Percentiles rank a stretch among this genome's conserved stretches.
Evolutionary conservation across 345 rosid genomes (phyloP).

Genomic region (Ricinus communis): DNA sequence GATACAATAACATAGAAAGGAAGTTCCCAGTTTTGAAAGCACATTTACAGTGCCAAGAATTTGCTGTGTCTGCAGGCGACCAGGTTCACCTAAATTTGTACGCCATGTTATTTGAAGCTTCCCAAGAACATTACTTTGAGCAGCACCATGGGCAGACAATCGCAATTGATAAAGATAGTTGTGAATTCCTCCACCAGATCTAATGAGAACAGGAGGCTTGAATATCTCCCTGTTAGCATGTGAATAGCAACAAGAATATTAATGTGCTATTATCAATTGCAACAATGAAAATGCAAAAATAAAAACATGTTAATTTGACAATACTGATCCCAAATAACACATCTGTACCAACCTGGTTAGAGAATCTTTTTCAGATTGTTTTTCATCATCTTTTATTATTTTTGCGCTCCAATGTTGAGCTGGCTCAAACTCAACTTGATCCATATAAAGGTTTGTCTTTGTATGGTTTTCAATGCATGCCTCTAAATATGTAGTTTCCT

Average conservation of each 20-base stretch:
- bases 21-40: neutral
- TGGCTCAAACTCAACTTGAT: slow-evolving; percentile 98
- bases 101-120: slow-evolving; percentile 98
- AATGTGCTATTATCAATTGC: neutral
- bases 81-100: slow-evolving; percentile 94
- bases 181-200: slow-evolving; percentile 87
- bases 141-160: slow-evolving; percentile 46
- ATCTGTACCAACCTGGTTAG: slow-evolving; percentile 43
- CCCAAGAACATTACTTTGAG: slow-evolving; percentile 72
- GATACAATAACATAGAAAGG: neutral
- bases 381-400: slow-evolving; percentile 55
- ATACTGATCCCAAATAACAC: neutral
- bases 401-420: slow-evolving; percentile 77
- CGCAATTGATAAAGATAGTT: slow-evolving; percentile 77
- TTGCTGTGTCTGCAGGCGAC: slow-evolving; percentile 96
- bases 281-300: neutral
- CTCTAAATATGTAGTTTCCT: slow-evolving; percentile 87
- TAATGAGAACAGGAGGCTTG: slow-evolving; percentile 71
- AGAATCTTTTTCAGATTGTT: slow-evolving; percentile 34
- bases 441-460: slow-evolving; percentile 88
- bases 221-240: slow-evolving; percentile 51
- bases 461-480: slow-evolving; percentile 96
- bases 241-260: neutral
- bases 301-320: neutral
- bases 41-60: slow-evolving; percentile 84